Evolutionary conservation across 768 basidiomycete genomes (phyloP).

Genomic region (Lactarius psammicola): DNA sequence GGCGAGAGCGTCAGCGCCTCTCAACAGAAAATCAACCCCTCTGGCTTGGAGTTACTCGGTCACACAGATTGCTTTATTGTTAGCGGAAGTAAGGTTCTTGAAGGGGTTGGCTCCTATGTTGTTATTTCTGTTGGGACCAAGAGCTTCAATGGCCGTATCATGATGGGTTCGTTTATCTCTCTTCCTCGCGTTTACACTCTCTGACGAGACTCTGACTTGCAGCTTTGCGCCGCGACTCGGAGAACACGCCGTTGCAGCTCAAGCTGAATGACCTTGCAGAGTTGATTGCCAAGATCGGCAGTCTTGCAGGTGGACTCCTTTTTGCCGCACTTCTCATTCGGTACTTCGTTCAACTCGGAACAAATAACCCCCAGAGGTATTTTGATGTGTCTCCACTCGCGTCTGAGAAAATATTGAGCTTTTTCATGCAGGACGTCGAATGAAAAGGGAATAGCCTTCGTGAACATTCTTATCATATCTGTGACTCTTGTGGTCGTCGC

Average conservation of each 20-base stretch:
- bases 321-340: conserved; percentile 88
- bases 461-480: conserved; percentile 90
- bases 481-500: conserved; percentile 88
- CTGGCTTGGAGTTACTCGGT: conserved; percentile 34
- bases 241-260: conserved; percentile 89
- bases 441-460: conserved; percentile 86
- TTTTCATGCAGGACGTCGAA: conserved; percentile 53
- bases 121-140: conserved; percentile 89
- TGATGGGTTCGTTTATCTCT: conserved; percentile 74
- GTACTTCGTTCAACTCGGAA: conserved; percentile 87
- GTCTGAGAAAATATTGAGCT: conserved; percentile 2
- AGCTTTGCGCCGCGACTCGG: conserved; percentile 85
- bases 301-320: conserved; percentile 75
- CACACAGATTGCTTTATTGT: conserved; percentile 92
- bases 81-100: conserved; percentile 88
- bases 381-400: not conserved
- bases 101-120: conserved; percentile 92
- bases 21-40: conserved; percentile 3
- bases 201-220: conserved; percentile 13
- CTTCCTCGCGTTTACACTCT: not conserved
- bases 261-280: conserved; percentile 95
- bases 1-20: conserved; percentile 33
- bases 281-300: conserved; percentile 89
- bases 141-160: conserved; percentile 94
- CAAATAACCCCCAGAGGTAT: conserved; percentile 54